phyloP scores from a whole-genome alignment of 305 asterid species.

The Coffea humblotiana region DNA sequence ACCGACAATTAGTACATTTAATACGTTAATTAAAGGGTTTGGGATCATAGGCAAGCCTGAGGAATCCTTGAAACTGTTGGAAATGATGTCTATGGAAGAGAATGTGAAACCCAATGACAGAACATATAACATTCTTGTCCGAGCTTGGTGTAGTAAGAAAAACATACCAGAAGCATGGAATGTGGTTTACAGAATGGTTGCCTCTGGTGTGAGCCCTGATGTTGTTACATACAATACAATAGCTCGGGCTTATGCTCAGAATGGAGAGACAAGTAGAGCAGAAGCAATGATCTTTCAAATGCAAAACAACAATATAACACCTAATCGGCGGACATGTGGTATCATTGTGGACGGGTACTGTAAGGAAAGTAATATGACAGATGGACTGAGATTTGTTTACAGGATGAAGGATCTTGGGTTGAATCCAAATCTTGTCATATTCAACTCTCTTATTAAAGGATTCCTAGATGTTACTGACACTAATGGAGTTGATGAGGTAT shows the following conservation, averaged over 20 bases:
- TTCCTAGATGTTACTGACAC: slow-evolving; percentile 54
- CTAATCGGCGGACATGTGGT: slow-evolving; percentile 81
- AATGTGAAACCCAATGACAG: slow-evolving; percentile 73
- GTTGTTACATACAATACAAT: slow-evolving; percentile 77
- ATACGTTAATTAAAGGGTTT: slow-evolving; percentile 84
- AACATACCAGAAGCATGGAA: slow-evolving; percentile 71
- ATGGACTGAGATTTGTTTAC: slow-evolving; percentile 70
- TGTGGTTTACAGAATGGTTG: slow-evolving; percentile 59
- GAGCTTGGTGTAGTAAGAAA: slow-evolving; percentile 82
- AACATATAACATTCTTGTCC: slow-evolving; percentile 78
- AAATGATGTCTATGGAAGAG: slow-evolving; percentile 54
- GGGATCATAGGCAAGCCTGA: slow-evolving; percentile 81
- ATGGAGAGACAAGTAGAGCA: slow-evolving; percentile 60
- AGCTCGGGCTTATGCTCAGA: slow-evolving; percentile 75
- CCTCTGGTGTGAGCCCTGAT: slow-evolving; percentile 71
- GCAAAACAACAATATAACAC: slow-evolving; percentile 58
- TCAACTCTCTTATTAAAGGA: slow-evolving; percentile 83
- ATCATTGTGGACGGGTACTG: slow-evolving; percentile 81
- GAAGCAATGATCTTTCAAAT: slow-evolving; percentile 70
- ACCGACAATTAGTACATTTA: slow-evolving; percentile 79
- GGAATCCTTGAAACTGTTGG: slow-evolving; percentile 70
- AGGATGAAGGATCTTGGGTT: slow-evolving; percentile 78
- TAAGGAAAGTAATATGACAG: slow-evolving; percentile 73
- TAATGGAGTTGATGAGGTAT: slow-evolving; percentile 87
- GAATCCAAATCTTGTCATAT: slow-evolving; percentile 72